Percentiles rank a stretch among this genome's conserved stretches.
Evolutionary conservation across 257 asterid species (phyloP).

Genomic region (Gentiana macrophylla): DNA sequence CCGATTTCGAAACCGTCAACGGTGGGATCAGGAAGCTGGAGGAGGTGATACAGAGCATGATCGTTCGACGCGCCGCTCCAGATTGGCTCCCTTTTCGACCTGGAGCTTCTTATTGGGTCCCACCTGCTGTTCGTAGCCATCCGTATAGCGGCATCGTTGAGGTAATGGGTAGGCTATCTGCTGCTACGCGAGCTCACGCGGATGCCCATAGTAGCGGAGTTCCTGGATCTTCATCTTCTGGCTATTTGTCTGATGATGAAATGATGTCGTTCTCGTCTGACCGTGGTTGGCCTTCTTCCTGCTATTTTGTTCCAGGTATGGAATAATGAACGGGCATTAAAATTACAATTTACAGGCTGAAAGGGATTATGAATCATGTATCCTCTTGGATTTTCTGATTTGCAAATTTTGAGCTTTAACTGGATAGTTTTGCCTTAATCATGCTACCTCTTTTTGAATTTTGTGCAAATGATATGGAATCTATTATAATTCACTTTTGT

Average conservation of each 20-base stretch:
- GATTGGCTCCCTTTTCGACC: constrained; percentile 37
- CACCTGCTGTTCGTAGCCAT: constrained; percentile 14
- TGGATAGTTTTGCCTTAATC: too few species aligned
- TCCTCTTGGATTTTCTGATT: too few species aligned
- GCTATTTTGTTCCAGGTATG: constrained; percentile 25
- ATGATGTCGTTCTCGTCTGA: constrained; percentile 10
- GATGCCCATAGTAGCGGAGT: neutral
- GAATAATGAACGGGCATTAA: neutral
- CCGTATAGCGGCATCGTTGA: constrained; percentile 14
- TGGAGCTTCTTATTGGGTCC: constrained; percentile 36
- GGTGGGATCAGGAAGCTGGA: constrained; percentile 23
- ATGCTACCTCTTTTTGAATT: too few species aligned
- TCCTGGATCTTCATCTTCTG: constrained; percentile 3
- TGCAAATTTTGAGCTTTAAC: too few species aligned
- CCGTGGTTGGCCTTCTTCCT: constrained; percentile 34
- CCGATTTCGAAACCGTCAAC: constrained; percentile 8
- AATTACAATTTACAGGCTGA: neutral
- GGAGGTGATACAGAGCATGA: constrained; percentile 23
- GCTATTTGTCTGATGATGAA: constrained; percentile 18
- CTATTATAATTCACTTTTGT: too few species aligned
- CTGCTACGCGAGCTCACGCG: constrained; percentile 1
- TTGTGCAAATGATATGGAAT: too few species aligned
- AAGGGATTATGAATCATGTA: too few species aligned
- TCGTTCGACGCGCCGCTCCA: constrained; percentile 32
- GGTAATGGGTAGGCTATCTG: constrained; percentile 20